Percentiles rank a stretch among this genome's conserved stretches.
Evolutionary conservation across 176 grass and related monocot species (phyloP).

Genomic region (Triticum turgidum): DNA sequence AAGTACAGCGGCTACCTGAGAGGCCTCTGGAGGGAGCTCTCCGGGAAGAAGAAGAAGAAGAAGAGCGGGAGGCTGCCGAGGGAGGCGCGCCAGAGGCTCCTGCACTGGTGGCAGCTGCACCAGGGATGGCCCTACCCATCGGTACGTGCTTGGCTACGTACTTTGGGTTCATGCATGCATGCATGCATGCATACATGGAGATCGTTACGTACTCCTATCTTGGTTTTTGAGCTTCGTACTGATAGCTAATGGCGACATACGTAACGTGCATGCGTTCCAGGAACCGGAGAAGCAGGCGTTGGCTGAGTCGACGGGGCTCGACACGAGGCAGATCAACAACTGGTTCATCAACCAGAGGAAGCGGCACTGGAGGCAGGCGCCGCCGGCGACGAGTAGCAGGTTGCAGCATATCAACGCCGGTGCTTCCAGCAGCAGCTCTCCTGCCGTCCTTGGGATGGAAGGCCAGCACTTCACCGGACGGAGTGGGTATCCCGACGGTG

Average conservation of each 20-base stretch:
- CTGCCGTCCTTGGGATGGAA: conserved; percentile 32
- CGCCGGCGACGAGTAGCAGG: not conserved
- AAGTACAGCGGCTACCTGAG: conserved; percentile 83
- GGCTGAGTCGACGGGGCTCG: conserved; percentile 67
- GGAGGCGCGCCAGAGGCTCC: conserved; percentile 78
- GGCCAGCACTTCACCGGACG: conserved; percentile 46
- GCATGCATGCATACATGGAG: not conserved
- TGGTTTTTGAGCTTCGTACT: not conserved
- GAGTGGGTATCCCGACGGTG: conserved; percentile 3
- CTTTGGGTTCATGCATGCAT: not conserved
- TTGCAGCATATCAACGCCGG: not conserved
- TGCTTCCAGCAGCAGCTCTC: conserved; percentile 32
- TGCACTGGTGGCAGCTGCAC: conserved; percentile 82
- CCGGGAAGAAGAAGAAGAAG: conserved; percentile 88
- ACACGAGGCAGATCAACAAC: conserved; percentile 80
- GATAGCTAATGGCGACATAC: not conserved
- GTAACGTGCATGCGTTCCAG: conserved; percentile 9
- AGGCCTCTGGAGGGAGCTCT: conserved; percentile 65
- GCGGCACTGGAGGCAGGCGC: conserved; percentile 73
- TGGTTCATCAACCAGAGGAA: conserved; percentile 97
- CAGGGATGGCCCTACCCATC: conserved; percentile 80
- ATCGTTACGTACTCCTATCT: not conserved
- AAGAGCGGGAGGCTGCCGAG: conserved; percentile 84
- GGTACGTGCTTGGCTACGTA: conserved; percentile 32
- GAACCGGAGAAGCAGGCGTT: conserved; percentile 61